Conservation (phyloP, 371 early-diverging fungal species). For the Entomophthora muscae region DNA sequence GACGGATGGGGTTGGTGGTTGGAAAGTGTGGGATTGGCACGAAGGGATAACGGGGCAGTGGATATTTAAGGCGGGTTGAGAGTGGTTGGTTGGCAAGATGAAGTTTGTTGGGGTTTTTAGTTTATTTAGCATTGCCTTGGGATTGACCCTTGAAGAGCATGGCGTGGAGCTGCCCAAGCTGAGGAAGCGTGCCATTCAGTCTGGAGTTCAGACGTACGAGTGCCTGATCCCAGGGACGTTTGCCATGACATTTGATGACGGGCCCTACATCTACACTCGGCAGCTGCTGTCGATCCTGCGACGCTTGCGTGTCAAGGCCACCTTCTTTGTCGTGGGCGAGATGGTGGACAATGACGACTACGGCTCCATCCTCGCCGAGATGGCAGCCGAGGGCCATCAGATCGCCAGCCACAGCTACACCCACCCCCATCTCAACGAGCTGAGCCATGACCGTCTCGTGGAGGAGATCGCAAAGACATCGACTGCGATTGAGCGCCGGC, state of each 20-base stretch:
- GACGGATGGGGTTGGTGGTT: too few relatives aligned
- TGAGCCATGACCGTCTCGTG: constrained; percentile 16
- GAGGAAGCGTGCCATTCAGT: not conserved
- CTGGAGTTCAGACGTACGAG: constrained; percentile 4
- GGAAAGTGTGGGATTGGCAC: too few relatives aligned
- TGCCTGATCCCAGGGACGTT: constrained; percentile 12
- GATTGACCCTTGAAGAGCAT: too few relatives aligned
- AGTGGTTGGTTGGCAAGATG: too few relatives aligned
- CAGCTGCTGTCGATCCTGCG: constrained; percentile 28
- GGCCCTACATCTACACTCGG: constrained; percentile 23
- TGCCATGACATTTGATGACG: constrained; percentile 47
- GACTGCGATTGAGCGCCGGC: constrained; percentile 16
- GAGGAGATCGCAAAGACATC: constrained; percentile 13
- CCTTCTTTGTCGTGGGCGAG: constrained; percentile 47
- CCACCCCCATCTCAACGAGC: constrained; percentile 22
- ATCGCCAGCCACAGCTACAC: constrained; percentile 31
- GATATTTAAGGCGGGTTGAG: too few relatives aligned
- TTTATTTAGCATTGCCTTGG: too few relatives aligned
- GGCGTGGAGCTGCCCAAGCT: too few relatives aligned
- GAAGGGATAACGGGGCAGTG: too few relatives aligned
- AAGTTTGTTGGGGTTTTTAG: too few relatives aligned
- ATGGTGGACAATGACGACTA: constrained; percentile 9
- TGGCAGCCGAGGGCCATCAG: constrained; percentile 20
- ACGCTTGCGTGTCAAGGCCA: constrained; percentile 25
- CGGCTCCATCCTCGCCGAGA: not conserved